Base-by-base conservation (phyloP, 305 asterid genomes). In the Solanum hybrid region DNA sequence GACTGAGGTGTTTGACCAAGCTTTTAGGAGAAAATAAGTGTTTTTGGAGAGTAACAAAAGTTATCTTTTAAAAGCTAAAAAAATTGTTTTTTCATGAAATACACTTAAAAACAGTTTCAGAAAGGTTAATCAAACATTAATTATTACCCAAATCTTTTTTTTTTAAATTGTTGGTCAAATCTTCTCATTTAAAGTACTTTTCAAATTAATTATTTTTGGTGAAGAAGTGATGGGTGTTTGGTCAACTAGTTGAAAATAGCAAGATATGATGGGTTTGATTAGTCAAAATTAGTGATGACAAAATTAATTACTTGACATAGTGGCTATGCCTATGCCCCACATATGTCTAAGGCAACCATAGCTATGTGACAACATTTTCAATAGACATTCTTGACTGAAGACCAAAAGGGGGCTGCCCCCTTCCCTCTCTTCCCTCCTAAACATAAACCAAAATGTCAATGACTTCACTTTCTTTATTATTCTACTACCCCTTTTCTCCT, bases 321-420 rank as follows among this genome's bases (percentile, higher is more conserved):
- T 77, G 84, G 51, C 33, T 36, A n/a, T 37, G 57, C 4, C 33
- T 36, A n/a, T 37, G 57, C 4, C 88, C 88, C 75, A 51, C 88
- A 51, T 29, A 16, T 42, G 71, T 82, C 11, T 82, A 42, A 42
- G 14, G 73, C 4, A 7, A 61, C 73, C 73, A 61, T 22, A 40
- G 90, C 33, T 80, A 11, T 76, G 29, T 81, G 83, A 81, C 91
- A 92, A 87, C 91, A 87, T 89, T 92, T 92, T 92, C 94, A 92
- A 92, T 87, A 89, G 46, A 90, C 91, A 90, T 10, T 93, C 92
- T 94, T 94, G 95, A 94, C 96, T 87, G 91, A 80, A 40, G 64
- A 61, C 86, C 40, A 78, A 57, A 89, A 18, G 74, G 40, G 67
- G 87, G 57, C 29, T 78, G 29, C 14, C 81, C 46, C 11, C 28